Evolutionary conservation across 306 rosid species (phyloP), one percentile per base, ranked within the genome.

Genomic region (Sesbania bispinosa): DNA sequence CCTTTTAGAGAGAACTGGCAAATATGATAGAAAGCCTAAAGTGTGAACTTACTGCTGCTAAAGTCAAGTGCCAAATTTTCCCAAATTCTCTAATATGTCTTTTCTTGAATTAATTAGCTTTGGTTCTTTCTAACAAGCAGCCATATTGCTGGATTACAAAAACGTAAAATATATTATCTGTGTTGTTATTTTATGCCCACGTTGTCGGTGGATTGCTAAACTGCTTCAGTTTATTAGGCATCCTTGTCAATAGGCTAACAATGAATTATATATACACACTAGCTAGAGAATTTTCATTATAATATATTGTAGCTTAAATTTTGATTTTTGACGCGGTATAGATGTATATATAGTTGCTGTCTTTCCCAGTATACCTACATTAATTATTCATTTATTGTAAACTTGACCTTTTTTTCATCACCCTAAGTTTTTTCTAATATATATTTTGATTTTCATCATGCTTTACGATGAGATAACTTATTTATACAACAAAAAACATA

Each of bases 41-140:
- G 27, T 57, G 51, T 65, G 75, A 66, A 65, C 58, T 33, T 11
- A 13, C 24, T 10, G 42, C n/a, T n/a, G n/a, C 57, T 58, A 11
- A 73, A 73, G 51, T 76, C 74, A 66, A 11, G 11, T 42, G 14
- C 58, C 43, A 32, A 43, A 75, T 32, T 32, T 66, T n/a, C n/a
- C n/a, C n/a, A n/a, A n/a, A n/a, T 47, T 67, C 47, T 39, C 35
- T 4, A 14, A n/a, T 10, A 4, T 38, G 20, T 39, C 33, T 41
- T 55, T 29, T 57, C 45, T 42, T 27, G 10, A 57, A 58, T 24
- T 57, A 32, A 55, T 21, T 10, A 4, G 18, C 10, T 54, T 69
- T 20, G 62, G 36, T 10, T 48, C 46, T 47, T 68, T 68, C 21
- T 50, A 19, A 35, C 36, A 6, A 14, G 14, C 19, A 6, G 1